phyloP scores from a whole-genome alignment of 306 rosid genomes.

The Vigna mungo region DNA sequence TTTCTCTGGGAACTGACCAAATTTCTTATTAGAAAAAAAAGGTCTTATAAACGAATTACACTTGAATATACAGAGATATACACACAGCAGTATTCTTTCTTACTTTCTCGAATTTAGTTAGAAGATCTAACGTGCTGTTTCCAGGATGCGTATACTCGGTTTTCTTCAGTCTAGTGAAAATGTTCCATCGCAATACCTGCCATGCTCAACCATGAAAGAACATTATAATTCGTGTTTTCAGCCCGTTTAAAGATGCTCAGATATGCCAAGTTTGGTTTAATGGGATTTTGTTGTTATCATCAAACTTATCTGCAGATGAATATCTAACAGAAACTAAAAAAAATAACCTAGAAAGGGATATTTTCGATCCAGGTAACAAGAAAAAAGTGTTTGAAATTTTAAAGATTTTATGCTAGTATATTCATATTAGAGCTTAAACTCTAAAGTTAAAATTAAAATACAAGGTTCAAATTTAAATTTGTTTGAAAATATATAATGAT shows the following conservation, averaged over 20 bases:
- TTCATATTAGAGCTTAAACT: too few relatives aligned
- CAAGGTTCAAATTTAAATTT: background rate
- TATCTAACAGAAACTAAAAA: too few relatives aligned
- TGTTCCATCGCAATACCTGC: constrained; percentile 87
- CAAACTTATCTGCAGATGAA: too few relatives aligned
- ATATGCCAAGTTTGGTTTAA: too few relatives aligned
- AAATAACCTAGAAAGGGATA: too few relatives aligned
- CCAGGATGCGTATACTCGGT: background rate
- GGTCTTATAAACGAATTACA: constrained; percentile 18
- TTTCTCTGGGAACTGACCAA: background rate
- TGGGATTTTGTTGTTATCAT: too few relatives aligned
- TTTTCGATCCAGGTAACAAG: too few relatives aligned
- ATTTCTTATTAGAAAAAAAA: background rate
- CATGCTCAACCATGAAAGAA: constrained; percentile 35
- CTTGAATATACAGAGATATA: constrained; percentile 44
- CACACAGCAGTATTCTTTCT: constrained; percentile 26
- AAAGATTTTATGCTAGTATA: too few relatives aligned
- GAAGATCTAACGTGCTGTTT: constrained; percentile 33
- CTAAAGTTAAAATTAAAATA: background rate
- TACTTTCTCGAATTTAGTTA: constrained; percentile 28
- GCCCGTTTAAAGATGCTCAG: too few relatives aligned
- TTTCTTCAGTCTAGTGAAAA: constrained; percentile 77
- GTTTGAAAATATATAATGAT: background rate
- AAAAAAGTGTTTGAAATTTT: too few relatives aligned
- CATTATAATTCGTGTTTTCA: constrained; percentile 3